Evolutionary conservation across 1,139 yeast species (phyloP).

Genomic region (Blastobotrys serpentis): DNA sequence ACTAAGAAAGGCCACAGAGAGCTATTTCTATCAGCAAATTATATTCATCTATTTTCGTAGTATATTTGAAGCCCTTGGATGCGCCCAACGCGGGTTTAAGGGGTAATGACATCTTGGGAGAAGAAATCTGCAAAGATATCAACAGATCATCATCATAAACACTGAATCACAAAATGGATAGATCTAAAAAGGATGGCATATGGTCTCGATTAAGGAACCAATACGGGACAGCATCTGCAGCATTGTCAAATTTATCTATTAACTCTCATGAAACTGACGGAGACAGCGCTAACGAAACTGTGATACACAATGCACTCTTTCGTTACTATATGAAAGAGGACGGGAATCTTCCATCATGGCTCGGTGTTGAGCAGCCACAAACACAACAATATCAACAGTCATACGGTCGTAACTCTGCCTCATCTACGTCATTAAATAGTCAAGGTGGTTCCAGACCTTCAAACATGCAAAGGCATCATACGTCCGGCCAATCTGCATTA

Average conservation of each 20-base stretch:
- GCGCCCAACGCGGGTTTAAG: no score
- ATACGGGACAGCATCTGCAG: slow-evolving; percentile 30
- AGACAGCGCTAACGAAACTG: slow-evolving; percentile 37
- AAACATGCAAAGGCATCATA: slow-evolving; percentile 2
- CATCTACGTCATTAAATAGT: neutral
- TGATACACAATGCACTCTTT: slow-evolving; percentile 42
- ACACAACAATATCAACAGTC: slow-evolving; percentile 9
- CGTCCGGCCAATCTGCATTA: slow-evolving; percentile 21
- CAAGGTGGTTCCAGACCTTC: slow-evolving; percentile 10
- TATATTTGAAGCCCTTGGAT: no score
- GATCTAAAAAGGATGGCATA: slow-evolving; percentile 17
- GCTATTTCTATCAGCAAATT: no score
- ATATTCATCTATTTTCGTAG: no score
- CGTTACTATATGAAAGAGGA: slow-evolving; percentile 32
- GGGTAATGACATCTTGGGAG: no score
- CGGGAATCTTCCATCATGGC: slow-evolving; percentile 32
- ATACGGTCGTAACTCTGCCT: neutral
- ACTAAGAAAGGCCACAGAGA: no score
- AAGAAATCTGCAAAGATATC: no score
- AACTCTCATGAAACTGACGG: slow-evolving; percentile 36
- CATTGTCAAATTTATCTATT: slow-evolving; percentile 31
- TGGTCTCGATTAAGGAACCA: slow-evolving; percentile 31
- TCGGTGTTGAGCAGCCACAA: slow-evolving; percentile 24
- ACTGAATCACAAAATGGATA: neutral
- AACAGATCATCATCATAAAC: no score